Conservation (phyloP, 139 green algal genomes). For the Microglena sp. region DNA sequence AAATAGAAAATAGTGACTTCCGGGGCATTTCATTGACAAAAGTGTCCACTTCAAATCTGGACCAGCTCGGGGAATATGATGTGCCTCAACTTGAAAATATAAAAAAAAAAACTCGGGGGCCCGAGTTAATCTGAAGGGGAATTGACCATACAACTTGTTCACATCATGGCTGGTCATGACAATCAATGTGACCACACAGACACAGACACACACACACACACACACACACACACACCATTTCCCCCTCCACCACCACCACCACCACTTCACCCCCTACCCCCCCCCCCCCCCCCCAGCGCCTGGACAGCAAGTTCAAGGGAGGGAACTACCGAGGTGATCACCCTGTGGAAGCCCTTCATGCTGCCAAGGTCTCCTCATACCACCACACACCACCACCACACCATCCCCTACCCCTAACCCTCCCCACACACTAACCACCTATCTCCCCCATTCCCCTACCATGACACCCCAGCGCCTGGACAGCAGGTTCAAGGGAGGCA, state of each 20-base stretch:
- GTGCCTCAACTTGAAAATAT: too few species aligned
- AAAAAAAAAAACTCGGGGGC: too few species aligned
- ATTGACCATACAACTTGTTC: background rate
- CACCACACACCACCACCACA: too few species aligned
- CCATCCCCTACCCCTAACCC: too few species aligned
- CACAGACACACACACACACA: background rate
- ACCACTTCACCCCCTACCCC: background rate
- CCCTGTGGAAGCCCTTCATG: too few species aligned
- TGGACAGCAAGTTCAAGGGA: conserved; percentile 39
- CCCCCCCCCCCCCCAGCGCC: conserved; percentile 23
- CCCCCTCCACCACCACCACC: background rate
- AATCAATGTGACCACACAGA: background rate
- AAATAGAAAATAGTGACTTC: too few species aligned
- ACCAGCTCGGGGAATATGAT: background rate
- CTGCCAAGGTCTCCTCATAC: too few species aligned
- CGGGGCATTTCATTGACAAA: background rate
- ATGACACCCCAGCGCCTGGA: conserved; percentile 1
- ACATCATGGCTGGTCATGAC: background rate
- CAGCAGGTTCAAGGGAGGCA: conserved; percentile 2
- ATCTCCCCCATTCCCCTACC: too few species aligned
- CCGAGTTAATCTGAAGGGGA: too few species aligned
- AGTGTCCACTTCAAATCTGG: background rate
- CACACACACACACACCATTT: background rate
- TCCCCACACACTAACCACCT: too few species aligned
- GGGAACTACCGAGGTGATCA: conserved; percentile 18